Evolutionary conservation across 345 rosid genomes (phyloP).

Genomic region (Ceriops decandra): DNA sequence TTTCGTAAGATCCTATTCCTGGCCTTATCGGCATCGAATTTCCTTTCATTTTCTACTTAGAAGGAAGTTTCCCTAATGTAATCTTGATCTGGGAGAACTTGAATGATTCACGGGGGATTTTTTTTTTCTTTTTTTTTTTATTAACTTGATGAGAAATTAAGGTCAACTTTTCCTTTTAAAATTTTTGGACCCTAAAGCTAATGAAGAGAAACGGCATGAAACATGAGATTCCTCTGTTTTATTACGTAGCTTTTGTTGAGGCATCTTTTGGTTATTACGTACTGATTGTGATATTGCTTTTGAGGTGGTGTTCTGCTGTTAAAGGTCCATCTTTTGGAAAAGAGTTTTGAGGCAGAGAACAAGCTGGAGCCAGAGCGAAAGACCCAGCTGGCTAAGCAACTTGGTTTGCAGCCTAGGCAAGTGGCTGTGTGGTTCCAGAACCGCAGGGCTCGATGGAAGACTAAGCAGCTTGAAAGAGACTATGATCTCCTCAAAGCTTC

Average conservation of each 20-base stretch:
- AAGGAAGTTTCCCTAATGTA: background rate
- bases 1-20: background rate
- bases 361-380: conserved; percentile 94
- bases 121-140: conserved; percentile 36
- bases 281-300: no score
- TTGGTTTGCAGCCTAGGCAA: conserved; percentile 89
- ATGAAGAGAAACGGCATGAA: background rate
- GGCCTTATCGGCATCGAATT: conserved; percentile 30
- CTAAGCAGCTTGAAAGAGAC: conserved; percentile 85
- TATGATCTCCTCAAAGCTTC: conserved; percentile 75
- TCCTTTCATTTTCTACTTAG: conserved; percentile 5
- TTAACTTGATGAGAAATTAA: no score
- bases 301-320: background rate
- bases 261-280: no score
- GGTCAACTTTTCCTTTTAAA: no score
- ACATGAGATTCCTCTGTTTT: background rate
- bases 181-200: no score
- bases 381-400: conserved; percentile 74
- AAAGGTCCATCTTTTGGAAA: conserved; percentile 76
- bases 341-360: conserved; percentile 88
- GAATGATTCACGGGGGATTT: background rate
- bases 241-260: background rate
- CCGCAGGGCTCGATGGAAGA: conserved; percentile 93
- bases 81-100: background rate
- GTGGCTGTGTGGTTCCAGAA: conserved; percentile 98